Conservation (phyloP, 1,139 yeast species). For the Zygoascus sp. region DNA sequence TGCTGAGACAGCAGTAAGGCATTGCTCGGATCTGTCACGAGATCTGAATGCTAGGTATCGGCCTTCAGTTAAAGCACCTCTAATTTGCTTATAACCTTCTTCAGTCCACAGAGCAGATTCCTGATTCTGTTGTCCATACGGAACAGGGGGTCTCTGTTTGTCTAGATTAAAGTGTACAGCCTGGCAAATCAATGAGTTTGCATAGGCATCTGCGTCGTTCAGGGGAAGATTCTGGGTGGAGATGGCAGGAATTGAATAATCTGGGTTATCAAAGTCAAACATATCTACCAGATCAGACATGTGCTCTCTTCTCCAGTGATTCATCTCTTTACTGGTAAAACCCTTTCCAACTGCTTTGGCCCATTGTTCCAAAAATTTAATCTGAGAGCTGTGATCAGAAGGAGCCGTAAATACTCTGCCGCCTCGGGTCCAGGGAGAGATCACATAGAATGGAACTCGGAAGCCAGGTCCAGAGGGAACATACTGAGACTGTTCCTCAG, state of each 20-base stretch:
- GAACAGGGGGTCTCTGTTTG: conserved; percentile 17
- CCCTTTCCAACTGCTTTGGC: conserved; percentile 14
- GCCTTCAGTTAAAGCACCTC: conserved; percentile 29
- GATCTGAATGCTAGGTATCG: conserved; percentile 22
- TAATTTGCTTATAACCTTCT: conserved; percentile 24
- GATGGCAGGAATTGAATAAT: conserved; percentile 13
- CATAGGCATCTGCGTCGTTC: background rate
- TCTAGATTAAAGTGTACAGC: background rate
- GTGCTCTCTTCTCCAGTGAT: conserved; percentile 22
- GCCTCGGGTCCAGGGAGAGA: conserved; percentile 26
- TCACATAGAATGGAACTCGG: conserved; percentile 18
- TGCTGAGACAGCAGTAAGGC: conserved; percentile 2
- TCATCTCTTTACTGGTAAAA: conserved; percentile 15
- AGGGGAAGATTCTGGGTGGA: background rate
- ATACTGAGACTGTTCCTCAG: conserved; percentile 7
- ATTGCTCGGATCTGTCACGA: background rate
- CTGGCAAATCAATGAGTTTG: background rate
- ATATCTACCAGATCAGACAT: conserved; percentile 23
- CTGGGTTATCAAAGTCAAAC: conserved; percentile 24
- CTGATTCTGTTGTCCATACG: conserved; percentile 25
- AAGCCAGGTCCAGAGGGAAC: conserved; percentile 23
- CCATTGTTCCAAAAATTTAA: conserved; percentile 23
- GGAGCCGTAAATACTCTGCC: conserved; percentile 25
- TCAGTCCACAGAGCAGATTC: conserved; percentile 22
- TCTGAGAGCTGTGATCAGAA: conserved; percentile 24